Base-by-base conservation (phyloP, 805 yeast species). In the Candida tammaniensis region DNA sequence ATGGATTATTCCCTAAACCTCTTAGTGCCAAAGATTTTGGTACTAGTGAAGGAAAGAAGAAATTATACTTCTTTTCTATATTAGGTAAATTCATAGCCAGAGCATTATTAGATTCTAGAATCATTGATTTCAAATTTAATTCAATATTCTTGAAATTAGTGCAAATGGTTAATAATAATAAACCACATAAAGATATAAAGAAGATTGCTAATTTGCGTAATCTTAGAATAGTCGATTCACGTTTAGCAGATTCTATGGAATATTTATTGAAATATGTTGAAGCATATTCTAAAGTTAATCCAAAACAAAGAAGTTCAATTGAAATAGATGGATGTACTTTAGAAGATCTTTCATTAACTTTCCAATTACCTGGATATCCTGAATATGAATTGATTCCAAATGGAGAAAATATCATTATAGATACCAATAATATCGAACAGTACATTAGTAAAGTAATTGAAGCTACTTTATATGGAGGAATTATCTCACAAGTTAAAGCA, bases 21-120 rank as follows among this genome's bases (percentile, higher is more conserved):
- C 41, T 78, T 28, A 52, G 56, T 47, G 29, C 48, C 21, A 9
- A 36, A 38, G 43, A 53, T 46, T 8, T 31, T 21, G 39, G 51
- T 0, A 44, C 54, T 18, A 59, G 55, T 4, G 57, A 67, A 17
- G 72, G 72, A 4, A 48, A 55, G 7, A 72, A 68, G 36, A 59
- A 70, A 0, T 37, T 80, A 5, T 67, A 69, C 17, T 56, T 80
- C 30, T 91, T 86, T 55, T 66, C 70, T 11, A 70, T 76, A 14
- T 61, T 91, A 40, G 98, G 98, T 3, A 78, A 76, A 34, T 87
- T 93, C 52, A 69, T 88, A 33, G 96, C 96, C 0, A 71, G 97
- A 39, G 83, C 96, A 0, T 63, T 89, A 52, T 57, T 91, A 33
- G 98, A 91, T 57, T 80, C 86, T n/a, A 69, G 98, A 43, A 78